Evolutionary conservation across 257 asterid species (phyloP), one percentile per base, ranked within the genome.

Genomic region (Cinchona pubescens): DNA sequence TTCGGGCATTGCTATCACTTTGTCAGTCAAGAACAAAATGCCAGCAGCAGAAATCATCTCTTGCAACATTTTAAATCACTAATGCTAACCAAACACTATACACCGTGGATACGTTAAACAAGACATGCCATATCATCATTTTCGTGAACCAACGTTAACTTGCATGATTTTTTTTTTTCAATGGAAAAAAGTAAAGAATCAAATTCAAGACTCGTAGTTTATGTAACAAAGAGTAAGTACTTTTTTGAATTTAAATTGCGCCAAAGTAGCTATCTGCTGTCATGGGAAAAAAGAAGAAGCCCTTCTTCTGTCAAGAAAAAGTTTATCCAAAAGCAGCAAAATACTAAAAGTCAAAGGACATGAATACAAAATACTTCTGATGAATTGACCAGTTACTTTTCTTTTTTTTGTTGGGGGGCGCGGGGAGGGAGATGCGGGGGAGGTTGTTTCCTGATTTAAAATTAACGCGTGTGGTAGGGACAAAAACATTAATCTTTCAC

Each of bases 401-500:
- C n/a, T n/a, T n/a, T n/a, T n/a, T n/a, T n/a, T n/a, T n/a, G n/a
- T n/a, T n/a, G n/a, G n/a, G n/a, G n/a, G n/a, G n/a, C n/a, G n/a
- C n/a, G n/a, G n/a, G n/a, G n/a, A n/a, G n/a, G n/a, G n/a, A n/a
- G n/a, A n/a, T n/a, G n/a, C n/a, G n/a, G n/a, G n/a, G n/a, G n/a
- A n/a, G n/a, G n/a, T n/a, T n/a, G n/a, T n/a, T n/a, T 9, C 76
- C 59, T 38, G 27, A 29, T 37, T 7, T 13, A 15, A 16, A 10
- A 38, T 42, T 43, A 32, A 76, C 34, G 48, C 62, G 75, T 60
- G 75, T 69, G 71, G 75, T 60, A 59, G 43, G 80, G 71, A 59
- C 59, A 29, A 27, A 58, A 30, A 49, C 74, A 23, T 58, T 70
- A 2, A 29, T 45, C 32, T 19, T 45, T 61, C 70, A 37, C 67